Evolutionary conservation across 1,284 basidiomycete species (phyloP), one percentile per base, ranked within the genome.

Genomic region (Cystobasidium pallidum): DNA sequence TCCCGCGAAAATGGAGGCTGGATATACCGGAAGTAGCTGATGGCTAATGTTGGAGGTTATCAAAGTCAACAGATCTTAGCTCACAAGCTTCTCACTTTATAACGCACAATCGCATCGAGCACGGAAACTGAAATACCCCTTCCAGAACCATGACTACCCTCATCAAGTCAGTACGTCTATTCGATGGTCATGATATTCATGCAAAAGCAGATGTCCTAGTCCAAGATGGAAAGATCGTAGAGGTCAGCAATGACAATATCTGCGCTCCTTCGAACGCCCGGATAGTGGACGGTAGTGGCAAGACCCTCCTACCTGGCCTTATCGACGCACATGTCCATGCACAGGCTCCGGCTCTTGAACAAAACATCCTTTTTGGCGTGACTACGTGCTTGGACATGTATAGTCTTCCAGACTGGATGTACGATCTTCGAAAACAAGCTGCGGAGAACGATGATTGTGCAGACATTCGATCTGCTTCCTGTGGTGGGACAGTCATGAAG

Each of bases 341-440:
- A 13, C 45, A 47, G 45, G 45, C 45, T n/a, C 45, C 45, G n/a
- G 45, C 45, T 47, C n/a, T 47, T 13, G 45, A 47, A n/a, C 45
- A 47, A n/a, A 47, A 47, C 45, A 47, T 47, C n/a, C 45, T 47
- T n/a, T 47, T 47, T n/a, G 45, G 45, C 45, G n/a, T 47, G n/a
- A 47, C 45, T 47, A 47, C 45, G 6, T 47, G 45, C 45, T 47
- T 47, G 45, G 45, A 47, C 45, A 47, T 47, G 45, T 47, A 47
- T n/a, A 47, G 45, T 39, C 28, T 30, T 13, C 54, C 54, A 57
- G 54, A 57, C 54, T 57, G 54, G 54, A 57, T 57, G 54, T 11
- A 57, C 54, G 54, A 39, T 30, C 54, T 57, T 57, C 54, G 54
- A 10, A 57, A 57, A n/a, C 30, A 57, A 32, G 54, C 54, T 13